Conservation (phyloP, 2,329 filamentous ascomycete genomes). For the Iodosphaeria phyllophila region DNA sequence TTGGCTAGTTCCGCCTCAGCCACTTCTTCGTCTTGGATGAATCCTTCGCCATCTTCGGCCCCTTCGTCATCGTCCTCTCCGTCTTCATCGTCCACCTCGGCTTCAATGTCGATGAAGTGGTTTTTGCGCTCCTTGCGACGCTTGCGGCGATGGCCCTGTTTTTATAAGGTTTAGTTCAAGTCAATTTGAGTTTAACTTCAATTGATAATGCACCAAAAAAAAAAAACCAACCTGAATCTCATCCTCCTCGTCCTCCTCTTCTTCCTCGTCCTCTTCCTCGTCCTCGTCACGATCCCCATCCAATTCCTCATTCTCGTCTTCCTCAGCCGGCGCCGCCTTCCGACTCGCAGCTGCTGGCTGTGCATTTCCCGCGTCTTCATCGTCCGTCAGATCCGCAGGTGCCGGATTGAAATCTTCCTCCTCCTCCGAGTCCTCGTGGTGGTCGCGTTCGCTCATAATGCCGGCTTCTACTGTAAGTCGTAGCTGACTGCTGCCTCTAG, state of each 20-base stretch:
- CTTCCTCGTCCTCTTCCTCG: slow-evolving; percentile 26
- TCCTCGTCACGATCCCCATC: slow-evolving; percentile 27
- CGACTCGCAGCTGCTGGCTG: slow-evolving; percentile 5
- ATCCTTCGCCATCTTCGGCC: slow-evolving; percentile 62
- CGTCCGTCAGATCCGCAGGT: slow-evolving; percentile 55
- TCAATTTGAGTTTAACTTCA: too few relatives aligned
- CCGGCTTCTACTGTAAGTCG: background rate
- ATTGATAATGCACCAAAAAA: too few relatives aligned
- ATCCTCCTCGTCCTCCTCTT: slow-evolving; percentile 41
- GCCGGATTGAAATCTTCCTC: slow-evolving; percentile 82
- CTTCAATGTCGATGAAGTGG: slow-evolving; percentile 93
- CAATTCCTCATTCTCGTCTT: slow-evolving; percentile 19
- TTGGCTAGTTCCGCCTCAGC: slow-evolving; percentile 72
- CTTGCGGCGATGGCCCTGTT: slow-evolving; percentile 54
- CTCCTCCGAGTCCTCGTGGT: slow-evolving; percentile 41
- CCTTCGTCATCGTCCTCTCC: slow-evolving; percentile 82
- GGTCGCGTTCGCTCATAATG: slow-evolving; percentile 31
- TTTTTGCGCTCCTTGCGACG: slow-evolving; percentile 59
- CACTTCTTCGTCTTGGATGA: slow-evolving; percentile 77
- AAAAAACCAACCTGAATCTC: slow-evolving; percentile 40
- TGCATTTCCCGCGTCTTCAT: slow-evolving; percentile 39
- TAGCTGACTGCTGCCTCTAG: too few relatives aligned
- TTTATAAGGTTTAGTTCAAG: background rate
- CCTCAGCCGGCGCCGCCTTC: slow-evolving; percentile 8
- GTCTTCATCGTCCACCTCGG: slow-evolving; percentile 92